These are phyloP conservation scores for Stevia rebaudiana DNA, from an alignment of 140 eudicot species.

Conservation along the genomic window DNA sequence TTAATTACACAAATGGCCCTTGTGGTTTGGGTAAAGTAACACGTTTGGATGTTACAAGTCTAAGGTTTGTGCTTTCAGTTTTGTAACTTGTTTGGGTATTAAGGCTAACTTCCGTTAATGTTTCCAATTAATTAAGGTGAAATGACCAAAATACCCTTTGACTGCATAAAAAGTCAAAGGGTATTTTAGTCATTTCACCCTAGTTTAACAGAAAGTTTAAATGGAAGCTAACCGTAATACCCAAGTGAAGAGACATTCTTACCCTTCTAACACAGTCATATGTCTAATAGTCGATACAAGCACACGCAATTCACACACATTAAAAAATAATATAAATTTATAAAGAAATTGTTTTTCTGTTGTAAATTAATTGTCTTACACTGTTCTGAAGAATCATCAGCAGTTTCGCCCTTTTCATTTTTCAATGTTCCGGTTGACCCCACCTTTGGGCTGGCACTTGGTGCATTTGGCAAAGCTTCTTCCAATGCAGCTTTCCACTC, in stretches of 20 bases:
- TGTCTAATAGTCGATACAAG: neutral
- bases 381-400: conserved; percentile 53
- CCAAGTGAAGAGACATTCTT: neutral
- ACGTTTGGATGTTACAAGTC: too few relatives aligned
- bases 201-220: too few relatives aligned
- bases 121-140: too few relatives aligned
- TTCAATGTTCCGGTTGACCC: conserved; percentile 53
- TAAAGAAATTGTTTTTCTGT: conserved; percentile 6
- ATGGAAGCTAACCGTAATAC: too few relatives aligned
- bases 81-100: too few relatives aligned
- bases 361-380: conserved; percentile 39
- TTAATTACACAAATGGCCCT: too few relatives aligned
- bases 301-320: neutral
- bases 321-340: neutral
- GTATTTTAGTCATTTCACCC: too few relatives aligned
- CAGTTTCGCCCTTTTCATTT: conserved; percentile 50
- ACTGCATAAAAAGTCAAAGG: too few relatives aligned
- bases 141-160: too few relatives aligned
- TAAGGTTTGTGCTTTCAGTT: too few relatives aligned
- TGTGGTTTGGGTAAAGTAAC: too few relatives aligned
- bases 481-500: conserved; percentile 93
- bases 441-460: conserved; percentile 44
- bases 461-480: conserved; percentile 85
- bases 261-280: neutral
- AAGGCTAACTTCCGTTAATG: too few relatives aligned